Conservation (phyloP, 306 rosid genomes). For the Leucaena leucocephala region DNA sequence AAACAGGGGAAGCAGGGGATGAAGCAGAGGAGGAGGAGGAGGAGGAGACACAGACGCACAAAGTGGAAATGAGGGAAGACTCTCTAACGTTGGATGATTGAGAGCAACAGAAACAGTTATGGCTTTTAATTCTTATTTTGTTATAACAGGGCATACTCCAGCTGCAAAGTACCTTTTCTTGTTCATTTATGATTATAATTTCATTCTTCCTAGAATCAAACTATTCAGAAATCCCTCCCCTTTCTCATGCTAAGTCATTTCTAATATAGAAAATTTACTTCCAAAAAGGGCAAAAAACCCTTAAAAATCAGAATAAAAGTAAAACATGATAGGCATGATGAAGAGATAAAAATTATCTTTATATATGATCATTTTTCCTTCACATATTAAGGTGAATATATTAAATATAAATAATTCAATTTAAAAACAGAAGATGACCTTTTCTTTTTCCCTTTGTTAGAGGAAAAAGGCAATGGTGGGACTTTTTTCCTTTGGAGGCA, state of each 20-base stretch:
- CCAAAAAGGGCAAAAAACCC: conserved; percentile 19
- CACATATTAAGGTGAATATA: not conserved
- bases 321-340: not conserved
- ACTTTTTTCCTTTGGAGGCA: not conserved
- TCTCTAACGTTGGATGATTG: conserved; percentile 40
- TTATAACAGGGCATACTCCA: not conserved
- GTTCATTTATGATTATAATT: not conserved
- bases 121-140: conserved; percentile 41
- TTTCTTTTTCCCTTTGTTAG: conserved; percentile 4
- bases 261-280: not conserved
- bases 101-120: conserved; percentile 43
- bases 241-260: not conserved
- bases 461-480: not conserved
- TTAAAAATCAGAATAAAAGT: not conserved
- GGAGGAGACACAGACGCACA: conserved; percentile 34
- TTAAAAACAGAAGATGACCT: conserved; percentile 37
- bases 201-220: not conserved
- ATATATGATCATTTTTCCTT: not conserved
- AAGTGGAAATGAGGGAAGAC: conserved; percentile 54
- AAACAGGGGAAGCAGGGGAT: conserved; percentile 35
- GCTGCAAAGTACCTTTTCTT: not conserved
- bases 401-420: not conserved
- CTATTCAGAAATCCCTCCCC: too few relatives aligned
- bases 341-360: not conserved
- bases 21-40: conserved; percentile 44